Conservation (phyloP, 1,284 basidiomycete species). For the Cryptococcus sp. region DNA sequence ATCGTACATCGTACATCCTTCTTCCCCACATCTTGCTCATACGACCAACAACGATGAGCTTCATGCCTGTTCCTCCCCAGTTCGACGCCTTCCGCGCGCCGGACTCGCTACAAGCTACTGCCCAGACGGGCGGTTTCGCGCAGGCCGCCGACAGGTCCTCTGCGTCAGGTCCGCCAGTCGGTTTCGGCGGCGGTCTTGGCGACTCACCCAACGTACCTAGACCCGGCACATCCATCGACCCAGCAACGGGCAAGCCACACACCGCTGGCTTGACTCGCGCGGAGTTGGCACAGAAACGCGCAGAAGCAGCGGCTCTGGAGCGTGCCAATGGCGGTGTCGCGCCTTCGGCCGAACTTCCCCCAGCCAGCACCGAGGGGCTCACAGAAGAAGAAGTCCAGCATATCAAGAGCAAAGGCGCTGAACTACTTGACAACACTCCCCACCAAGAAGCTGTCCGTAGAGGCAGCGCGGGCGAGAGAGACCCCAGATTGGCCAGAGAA, state of each 20-base stretch:
- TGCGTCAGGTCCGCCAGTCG: background rate
- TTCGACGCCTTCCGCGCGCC: background rate
- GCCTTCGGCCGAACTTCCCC: background rate
- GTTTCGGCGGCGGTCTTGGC: constrained; percentile 26
- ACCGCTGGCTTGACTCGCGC: constrained; percentile 39
- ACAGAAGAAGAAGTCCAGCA: constrained; percentile 11
- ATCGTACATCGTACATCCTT: too few relatives aligned
- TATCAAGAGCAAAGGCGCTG: constrained; percentile 16
- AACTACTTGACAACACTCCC: constrained; percentile 19
- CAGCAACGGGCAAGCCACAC: constrained; percentile 21
- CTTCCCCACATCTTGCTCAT: background rate
- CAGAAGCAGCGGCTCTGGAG: constrained; percentile 45
- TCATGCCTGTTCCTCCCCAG: background rate
- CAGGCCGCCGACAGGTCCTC: constrained; percentile 16
- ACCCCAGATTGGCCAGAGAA: constrained; percentile 2
- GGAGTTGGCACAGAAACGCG: constrained; percentile 37
- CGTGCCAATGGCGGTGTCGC: constrained; percentile 2
- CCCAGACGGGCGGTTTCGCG: constrained; percentile 32
- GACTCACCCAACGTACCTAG: constrained; percentile 29
- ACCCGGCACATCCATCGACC: constrained; percentile 17
- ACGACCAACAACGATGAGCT: background rate
- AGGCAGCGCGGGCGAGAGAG: constrained; percentile 2
- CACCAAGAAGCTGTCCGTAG: constrained; percentile 11
- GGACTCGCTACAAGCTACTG: constrained; percentile 19
- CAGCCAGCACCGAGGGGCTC: constrained; percentile 3